Evolutionary conservation across 352 stramenopile species (phyloP).

Genomic region (Phytophthora quininea): DNA sequence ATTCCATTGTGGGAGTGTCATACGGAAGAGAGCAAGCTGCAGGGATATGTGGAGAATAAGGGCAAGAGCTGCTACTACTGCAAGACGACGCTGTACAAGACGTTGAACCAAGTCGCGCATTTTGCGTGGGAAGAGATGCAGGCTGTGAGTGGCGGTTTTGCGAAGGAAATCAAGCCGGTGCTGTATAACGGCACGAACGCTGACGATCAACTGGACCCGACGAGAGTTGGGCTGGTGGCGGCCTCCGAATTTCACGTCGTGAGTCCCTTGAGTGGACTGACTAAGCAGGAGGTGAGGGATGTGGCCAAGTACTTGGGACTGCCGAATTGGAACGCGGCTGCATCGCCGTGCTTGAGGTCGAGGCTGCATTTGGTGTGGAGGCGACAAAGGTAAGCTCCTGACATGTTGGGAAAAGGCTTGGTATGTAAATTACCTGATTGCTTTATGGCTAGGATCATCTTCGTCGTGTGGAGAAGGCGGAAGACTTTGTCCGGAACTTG

Average conservation of each 20-base stretch:
- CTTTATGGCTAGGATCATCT: constrained; percentile 57
- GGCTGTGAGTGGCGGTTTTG: not conserved
- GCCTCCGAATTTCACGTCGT: constrained; percentile 93
- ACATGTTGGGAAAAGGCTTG: not conserved
- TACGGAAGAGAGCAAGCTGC: constrained; percentile 85
- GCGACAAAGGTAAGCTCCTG: constrained; percentile 72
- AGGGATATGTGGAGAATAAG: constrained; percentile 94
- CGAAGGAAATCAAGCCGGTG: constrained; percentile 32
- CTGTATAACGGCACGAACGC: constrained; percentile 98
- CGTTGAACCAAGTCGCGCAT: constrained; percentile 86
- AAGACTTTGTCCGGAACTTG: constrained; percentile 63
- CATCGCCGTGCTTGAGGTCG: constrained; percentile 95
- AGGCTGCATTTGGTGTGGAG: constrained; percentile 95
- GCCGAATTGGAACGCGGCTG: constrained; percentile 95
- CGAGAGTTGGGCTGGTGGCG: constrained; percentile 90
- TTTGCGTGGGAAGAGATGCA: constrained; percentile 52
- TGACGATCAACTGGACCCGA: constrained; percentile 94
- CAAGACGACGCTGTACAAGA: constrained; percentile 98
- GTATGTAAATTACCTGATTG: not conserved
- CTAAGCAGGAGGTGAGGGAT: constrained; percentile 90
- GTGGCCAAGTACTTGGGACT: constrained; percentile 91
- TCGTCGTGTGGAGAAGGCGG: constrained; percentile 67
- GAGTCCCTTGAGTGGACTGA: constrained; percentile 90
- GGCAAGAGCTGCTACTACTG: constrained; percentile 96
- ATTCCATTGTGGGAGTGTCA: constrained; percentile 87